Conservation (phyloP, 2,329 filamentous ascomycete species). For the Xylariales sp. region DNA sequence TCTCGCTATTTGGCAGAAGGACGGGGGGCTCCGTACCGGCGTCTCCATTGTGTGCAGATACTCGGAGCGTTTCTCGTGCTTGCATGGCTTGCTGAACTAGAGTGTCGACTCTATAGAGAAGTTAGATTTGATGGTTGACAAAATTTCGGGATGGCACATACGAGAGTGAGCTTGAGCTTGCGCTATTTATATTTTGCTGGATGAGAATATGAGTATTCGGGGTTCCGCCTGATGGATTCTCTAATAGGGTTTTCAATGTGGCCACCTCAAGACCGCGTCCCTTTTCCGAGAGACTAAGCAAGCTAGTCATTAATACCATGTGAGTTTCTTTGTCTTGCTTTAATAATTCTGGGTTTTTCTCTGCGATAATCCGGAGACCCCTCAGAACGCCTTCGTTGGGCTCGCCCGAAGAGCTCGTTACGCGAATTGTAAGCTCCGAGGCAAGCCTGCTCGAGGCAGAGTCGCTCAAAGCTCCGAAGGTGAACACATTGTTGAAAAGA, state of each 20-base stretch:
- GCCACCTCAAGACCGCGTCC: slow-evolving; percentile 54
- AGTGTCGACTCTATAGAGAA: slow-evolving; percentile 59
- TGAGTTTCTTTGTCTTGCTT: slow-evolving; percentile 59
- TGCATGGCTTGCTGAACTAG: slow-evolving; percentile 61
- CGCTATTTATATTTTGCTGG: slow-evolving; percentile 65
- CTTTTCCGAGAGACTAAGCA: slow-evolving; percentile 66
- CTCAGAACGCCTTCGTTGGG: slow-evolving; percentile 52
- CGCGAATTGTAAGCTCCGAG: slow-evolving; percentile 46
- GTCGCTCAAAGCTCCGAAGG: slow-evolving; percentile 55
- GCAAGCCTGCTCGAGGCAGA: slow-evolving; percentile 51
- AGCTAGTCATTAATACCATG: slow-evolving; percentile 62
- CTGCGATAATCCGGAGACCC: slow-evolving; percentile 62
- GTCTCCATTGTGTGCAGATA: slow-evolving; percentile 51
- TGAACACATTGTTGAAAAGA: slow-evolving; percentile 61
- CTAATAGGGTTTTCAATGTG: slow-evolving; percentile 59
- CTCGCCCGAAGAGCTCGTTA: slow-evolving; percentile 41
- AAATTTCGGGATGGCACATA: slow-evolving; percentile 49
- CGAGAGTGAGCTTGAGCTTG: slow-evolving; percentile 62
- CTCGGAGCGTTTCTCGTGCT: slow-evolving; percentile 52
- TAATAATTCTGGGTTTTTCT: slow-evolving; percentile 58
- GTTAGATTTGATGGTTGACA: slow-evolving; percentile 35
- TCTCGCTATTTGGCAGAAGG: slow-evolving; percentile 70
- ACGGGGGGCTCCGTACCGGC: slow-evolving; percentile 26
- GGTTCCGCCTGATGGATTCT: slow-evolving; percentile 56
- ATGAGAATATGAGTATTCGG: slow-evolving; percentile 64